Evolutionary conservation across 2,329 filamentous ascomycete species (phyloP), one percentile per base, ranked within the genome.

Genomic region (Arthrocladium fulminans): DNA sequence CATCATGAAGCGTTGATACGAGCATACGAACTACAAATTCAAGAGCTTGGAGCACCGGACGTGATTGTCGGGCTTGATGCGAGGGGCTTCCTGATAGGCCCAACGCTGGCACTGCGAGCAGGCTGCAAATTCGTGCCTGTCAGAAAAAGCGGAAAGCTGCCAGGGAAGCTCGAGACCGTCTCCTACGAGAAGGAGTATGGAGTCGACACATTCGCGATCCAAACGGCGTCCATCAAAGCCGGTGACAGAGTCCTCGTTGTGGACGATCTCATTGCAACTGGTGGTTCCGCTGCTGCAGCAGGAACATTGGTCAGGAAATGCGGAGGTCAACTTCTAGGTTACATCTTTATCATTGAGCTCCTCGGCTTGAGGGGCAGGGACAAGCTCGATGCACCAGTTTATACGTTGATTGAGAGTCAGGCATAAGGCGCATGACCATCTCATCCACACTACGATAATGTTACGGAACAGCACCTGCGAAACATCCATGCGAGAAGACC

Each of bases 181-280:
- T 77, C 77, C 59, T 98, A 88, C 68, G 74, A 88, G 69, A 98
- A 98, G 77, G 92, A 98, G 70, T 98, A 98, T 64, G 92, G 92
- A 55, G 77, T 82, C 68, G 92, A 98, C 67, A 83, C 83, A 65
- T 97, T 98, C 73, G 87, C 97, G 76, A 94, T 98, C 74, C 92
- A 98, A 74, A 73, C 78, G 57, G 88, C 85, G 67, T 83, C 84
- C 38, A 83, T 98, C 61, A 83, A 85, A 71, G 76, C 80, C 45
- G 89, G 89, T 29, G 87, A 95, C 72, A 89, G 84, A 67, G 90
- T 95, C 50, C 73, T 98, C 54, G 78, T 98, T 57, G 88, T 98
- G 25, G 92, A 98, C 68, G 92, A 98, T 67, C 94, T 98, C 63
- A 97, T 98, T 72, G 92, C 92, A 49, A 98, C 92, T 56, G 90